Evolutionary conservation across 345 rosid genomes (phyloP), one percentile per base, ranked within the genome.

Genomic region (Murraya koenigii): DNA sequence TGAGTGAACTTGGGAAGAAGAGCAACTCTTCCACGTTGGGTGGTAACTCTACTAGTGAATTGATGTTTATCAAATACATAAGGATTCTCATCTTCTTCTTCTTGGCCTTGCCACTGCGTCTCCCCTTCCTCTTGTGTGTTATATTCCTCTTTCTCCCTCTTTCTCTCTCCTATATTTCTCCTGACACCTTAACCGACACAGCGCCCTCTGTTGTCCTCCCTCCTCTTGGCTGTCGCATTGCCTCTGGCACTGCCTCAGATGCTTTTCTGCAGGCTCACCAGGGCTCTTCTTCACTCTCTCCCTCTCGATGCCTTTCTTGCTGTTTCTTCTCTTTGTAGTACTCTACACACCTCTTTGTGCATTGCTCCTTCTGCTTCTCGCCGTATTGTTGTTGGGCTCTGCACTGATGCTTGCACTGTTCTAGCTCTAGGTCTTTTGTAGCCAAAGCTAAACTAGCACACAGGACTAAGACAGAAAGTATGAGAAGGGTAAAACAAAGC

Each of bases 351-450:
- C n/a, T 67, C 36, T 49, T 36, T 17, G 3, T 14, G 69, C 94
- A 87, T 47, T 15, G 32, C 36, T 75, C 72, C 73, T 69, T 73
- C 82, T 87, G 69, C 3, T 74, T 23, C 71, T 66, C 82, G 28
- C 74, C 71, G 69, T 56, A 75, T 25, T 79, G 80, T 8, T 74
- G 78, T 73, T 86, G 86, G 54, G 69, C 83, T 80, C 67, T 44
- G 86, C 94, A 90, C 72, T 81, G 89, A 75, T 80, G 84, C 81
- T 26, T 54, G 86, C 93, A 90, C 79, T 77, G 82, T 83, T 79
- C 75, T 47, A 80, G 81, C 82, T 87, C 91, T 4, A 87, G 87
- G 65, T 90, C 90, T 26, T 73, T 77, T 11, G 20, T 68, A 20
- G 84, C 90, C 19, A 74, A 9, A 72, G 88, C 79, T 23, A 75